These are phyloP conservation scores for Monascus ruber DNA, from an alignment of 2,329 filamentous ascomycete genomes.

Conservation along the genomic window DNA sequence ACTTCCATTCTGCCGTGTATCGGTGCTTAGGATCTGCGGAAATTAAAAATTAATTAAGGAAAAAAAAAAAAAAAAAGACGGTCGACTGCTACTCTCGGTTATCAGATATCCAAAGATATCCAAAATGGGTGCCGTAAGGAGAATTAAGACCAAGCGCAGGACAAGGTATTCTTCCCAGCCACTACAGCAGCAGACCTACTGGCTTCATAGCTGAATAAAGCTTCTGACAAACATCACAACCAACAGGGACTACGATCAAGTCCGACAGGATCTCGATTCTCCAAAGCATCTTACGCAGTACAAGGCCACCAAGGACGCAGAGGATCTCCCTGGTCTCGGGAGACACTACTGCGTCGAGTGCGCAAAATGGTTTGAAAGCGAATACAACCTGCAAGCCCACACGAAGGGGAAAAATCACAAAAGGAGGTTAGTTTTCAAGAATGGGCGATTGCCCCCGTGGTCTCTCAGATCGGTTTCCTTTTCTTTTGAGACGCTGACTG, in stretches of 20 bases:
- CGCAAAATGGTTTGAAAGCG: conserved; percentile 90
- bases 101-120: not conserved
- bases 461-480: not conserved
- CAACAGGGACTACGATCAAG: conserved; percentile 80
- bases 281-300: conserved; percentile 70
- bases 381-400: conserved; percentile 64
- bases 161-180: conserved; percentile 42
- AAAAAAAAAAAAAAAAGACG: no score
- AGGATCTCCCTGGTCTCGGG: conserved; percentile 81
- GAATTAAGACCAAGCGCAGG: conserved; percentile 63
- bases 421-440: conserved; percentile 50
- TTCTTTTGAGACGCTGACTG: conserved; percentile 2
- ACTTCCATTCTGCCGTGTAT: conserved; percentile 23
- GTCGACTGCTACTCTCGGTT: no score
- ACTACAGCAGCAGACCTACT: no score
- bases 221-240: conserved; percentile 1
- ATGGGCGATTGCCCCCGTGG: conserved; percentile 1
- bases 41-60: not conserved
- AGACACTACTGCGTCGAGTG: conserved; percentile 84
- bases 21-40: conserved; percentile 19
- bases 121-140: conserved; percentile 56
- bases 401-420: conserved; percentile 85
- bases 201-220: not conserved
- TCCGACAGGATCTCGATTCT: conserved; percentile 68
- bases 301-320: conserved; percentile 64